Evolutionary conservation across 768 basidiomycete species (phyloP).

Genomic region (Leucogyrophana mollusca): DNA sequence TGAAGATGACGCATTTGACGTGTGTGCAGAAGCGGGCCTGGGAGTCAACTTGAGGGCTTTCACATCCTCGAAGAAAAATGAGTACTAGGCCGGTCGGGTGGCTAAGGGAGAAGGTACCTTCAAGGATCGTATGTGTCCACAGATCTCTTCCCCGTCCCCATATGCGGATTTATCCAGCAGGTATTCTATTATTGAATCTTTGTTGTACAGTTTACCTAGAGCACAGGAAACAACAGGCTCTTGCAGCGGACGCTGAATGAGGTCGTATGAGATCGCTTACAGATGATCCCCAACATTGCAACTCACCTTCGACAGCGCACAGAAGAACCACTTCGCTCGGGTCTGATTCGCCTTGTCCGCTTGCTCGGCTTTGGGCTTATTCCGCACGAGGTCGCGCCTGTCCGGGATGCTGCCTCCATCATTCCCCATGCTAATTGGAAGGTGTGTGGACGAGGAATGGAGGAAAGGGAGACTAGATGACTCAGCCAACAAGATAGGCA

Average conservation of each 20-base stretch:
- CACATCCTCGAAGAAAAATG: conserved; percentile 60
- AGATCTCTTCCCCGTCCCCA: conserved; percentile 90
- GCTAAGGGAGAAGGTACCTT: conserved; percentile 57
- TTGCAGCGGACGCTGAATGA: conserved; percentile 68
- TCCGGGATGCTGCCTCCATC: conserved; percentile 89
- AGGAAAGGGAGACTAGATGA: no score
- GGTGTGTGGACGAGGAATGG: no score
- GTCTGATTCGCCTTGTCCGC: conserved; percentile 91
- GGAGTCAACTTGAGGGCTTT: conserved; percentile 79
- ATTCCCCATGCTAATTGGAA: conserved; percentile 64
- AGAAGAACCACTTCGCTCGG: conserved; percentile 87
- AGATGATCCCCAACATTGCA: not conserved
- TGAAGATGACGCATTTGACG: conserved; percentile 34
- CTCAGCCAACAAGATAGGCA: no score
- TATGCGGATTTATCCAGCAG: conserved; percentile 79
- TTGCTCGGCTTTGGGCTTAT: conserved; percentile 77
- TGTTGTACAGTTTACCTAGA: conserved; percentile 94
- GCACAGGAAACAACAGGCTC: conserved; percentile 91
- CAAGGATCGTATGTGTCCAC: conserved; percentile 85
- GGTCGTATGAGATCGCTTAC: conserved; percentile 2
- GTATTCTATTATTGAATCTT: conserved; percentile 90
- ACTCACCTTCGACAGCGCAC: conserved; percentile 90
- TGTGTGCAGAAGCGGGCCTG: conserved; percentile 51
- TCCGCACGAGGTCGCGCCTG: conserved; percentile 74
- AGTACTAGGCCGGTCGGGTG: not conserved